Percentiles rank a stretch among this genome's conserved stretches.
Evolutionary conservation across 352 stramenopile species (phyloP).

Genomic region (Chrysophaeum taylorii): DNA sequence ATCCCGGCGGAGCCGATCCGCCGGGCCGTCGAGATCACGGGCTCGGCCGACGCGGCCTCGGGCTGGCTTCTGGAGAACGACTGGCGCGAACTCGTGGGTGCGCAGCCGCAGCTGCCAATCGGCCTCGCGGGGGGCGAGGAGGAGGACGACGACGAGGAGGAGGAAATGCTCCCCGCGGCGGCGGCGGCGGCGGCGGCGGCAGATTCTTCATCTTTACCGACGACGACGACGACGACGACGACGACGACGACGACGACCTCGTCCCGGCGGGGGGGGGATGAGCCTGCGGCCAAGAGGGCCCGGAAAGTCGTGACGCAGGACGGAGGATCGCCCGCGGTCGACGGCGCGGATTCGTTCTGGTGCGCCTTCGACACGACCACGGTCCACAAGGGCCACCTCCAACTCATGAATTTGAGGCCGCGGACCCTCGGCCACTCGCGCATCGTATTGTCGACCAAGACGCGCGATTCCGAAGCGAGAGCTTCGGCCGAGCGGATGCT

Average conservation of each 20-base stretch:
- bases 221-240: slow-evolving; percentile 2
- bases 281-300: neutral
- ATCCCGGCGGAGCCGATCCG: neutral
- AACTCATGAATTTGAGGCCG: slow-evolving; percentile 7
- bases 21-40: neutral
- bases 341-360: neutral
- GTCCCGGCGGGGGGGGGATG: neutral
- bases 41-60: neutral
- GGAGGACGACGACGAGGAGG: neutral
- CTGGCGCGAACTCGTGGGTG: neutral
- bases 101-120: neutral
- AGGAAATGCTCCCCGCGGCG: no score
- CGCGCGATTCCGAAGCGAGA: neutral
- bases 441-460: neutral
- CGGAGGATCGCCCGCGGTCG: neutral
- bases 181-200: no score
- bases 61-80: slow-evolving; percentile 6
- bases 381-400: neutral
- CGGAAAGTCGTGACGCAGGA: neutral
- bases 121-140: neutral
- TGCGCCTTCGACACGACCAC: neutral
- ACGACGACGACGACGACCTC: neutral
- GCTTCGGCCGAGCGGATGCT: neutral
- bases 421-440: neutral
- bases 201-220: no score